Evolutionary conservation across 1,139 yeast species (phyloP).

Genomic region (Candida dubliniensis): DNA sequence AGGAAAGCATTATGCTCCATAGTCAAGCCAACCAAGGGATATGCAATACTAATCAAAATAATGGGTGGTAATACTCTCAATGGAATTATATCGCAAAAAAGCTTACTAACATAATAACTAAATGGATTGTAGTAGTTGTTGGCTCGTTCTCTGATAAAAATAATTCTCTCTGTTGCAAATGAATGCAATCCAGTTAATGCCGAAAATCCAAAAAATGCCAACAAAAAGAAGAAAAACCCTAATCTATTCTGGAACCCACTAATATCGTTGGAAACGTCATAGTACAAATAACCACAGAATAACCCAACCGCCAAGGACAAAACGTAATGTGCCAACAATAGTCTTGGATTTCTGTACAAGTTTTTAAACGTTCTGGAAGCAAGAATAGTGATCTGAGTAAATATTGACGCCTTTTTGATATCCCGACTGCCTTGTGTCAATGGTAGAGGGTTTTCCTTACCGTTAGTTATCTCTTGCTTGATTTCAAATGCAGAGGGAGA

Average conservation of each 20-base stretch:
- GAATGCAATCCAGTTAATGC: constrained; percentile 89
- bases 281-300: constrained; percentile 85
- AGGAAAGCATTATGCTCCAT: constrained; percentile 77
- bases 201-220: constrained; percentile 91
- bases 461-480: constrained; percentile 45
- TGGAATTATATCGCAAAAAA: constrained; percentile 86
- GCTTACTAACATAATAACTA: constrained; percentile 81
- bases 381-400: constrained; percentile 65
- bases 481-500: constrained; percentile 53
- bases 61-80: constrained; percentile 88
- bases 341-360: constrained; percentile 85
- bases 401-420: constrained; percentile 53
- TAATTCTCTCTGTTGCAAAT: constrained; percentile 82
- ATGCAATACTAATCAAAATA: constrained; percentile 76
- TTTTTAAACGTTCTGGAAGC: constrained; percentile 89
- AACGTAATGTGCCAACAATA: constrained; percentile 78
- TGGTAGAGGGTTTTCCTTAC: constrained; percentile 30
- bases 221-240: constrained; percentile 85
- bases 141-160: constrained; percentile 88
- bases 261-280: constrained; percentile 79
- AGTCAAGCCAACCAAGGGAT: constrained; percentile 87
- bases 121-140: constrained; percentile 89
- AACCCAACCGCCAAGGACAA: constrained; percentile 74
- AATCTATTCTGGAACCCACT: constrained; percentile 95
- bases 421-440: constrained; percentile 39